These are phyloP conservation scores for Epichloe coenophiala DNA, from an alignment of 2,329 filamentous ascomycete species.

Conservation along the genomic window DNA sequence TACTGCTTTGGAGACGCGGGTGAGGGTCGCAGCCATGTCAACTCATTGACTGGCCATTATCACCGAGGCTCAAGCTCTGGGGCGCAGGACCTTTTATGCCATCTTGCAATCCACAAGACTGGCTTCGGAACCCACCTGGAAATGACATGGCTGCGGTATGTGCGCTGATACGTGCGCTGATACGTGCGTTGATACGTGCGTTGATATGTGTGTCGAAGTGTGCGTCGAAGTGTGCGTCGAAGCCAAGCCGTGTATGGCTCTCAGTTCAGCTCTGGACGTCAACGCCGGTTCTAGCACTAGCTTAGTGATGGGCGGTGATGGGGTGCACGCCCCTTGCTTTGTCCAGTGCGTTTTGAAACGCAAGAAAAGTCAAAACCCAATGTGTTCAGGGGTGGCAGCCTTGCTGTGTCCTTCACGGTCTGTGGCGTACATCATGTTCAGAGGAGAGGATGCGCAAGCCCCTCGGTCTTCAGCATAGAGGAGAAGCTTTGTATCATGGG, in stretches of 20 bases:
- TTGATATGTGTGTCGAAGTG: background rate
- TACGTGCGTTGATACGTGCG: too few relatives aligned
- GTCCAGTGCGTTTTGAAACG: background rate
- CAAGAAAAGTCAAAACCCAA: background rate
- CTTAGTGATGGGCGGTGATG: background rate
- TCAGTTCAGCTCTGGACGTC: conserved; percentile 7
- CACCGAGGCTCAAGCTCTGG: background rate
- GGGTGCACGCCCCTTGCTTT: background rate
- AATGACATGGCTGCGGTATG: background rate
- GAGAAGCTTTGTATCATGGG: too few relatives aligned
- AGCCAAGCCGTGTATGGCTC: conserved; percentile 5
- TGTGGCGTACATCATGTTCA: background rate
- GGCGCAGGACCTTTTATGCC: conserved; percentile 6
- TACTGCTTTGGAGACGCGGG: background rate
- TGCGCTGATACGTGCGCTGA: background rate
- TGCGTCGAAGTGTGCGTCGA: background rate
- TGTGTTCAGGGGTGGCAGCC: background rate
- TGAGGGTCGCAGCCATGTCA: background rate
- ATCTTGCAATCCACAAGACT: background rate
- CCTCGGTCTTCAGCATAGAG: background rate
- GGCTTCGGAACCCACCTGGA: conserved; percentile 3
- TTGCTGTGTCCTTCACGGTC: background rate
- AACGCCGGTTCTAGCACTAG: conserved; percentile 1
- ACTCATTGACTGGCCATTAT: background rate
- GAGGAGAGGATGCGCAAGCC: background rate